A percentile compares a stretch with the other conserved stretches of the same genome.
Evolutionary conservation across 208 protist species (phyloP).

Genomic region (Leishmania lainsoni): DNA sequence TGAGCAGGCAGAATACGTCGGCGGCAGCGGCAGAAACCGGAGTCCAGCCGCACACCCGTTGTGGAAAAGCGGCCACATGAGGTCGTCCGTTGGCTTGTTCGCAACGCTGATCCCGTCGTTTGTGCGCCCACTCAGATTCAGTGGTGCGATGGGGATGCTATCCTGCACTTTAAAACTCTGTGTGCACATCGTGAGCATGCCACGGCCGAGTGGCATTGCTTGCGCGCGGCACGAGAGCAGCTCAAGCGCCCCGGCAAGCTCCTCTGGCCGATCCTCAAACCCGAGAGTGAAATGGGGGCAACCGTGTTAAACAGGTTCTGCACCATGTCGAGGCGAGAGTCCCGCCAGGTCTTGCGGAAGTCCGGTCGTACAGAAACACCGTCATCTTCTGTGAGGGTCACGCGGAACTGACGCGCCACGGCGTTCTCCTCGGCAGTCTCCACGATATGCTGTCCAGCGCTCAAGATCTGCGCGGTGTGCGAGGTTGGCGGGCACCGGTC

Average conservation of each 20-base stretch:
- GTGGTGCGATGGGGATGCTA: constrained; percentile 73
- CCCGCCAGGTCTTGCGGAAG: constrained; percentile 71
- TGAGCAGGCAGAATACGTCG: background rate
- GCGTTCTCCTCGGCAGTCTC: constrained; percentile 64
- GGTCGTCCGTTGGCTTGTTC: constrained; percentile 53
- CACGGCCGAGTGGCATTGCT: constrained; percentile 70
- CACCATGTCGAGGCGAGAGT: constrained; percentile 65
- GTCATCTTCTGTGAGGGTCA: constrained; percentile 69
- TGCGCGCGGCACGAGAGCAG: constrained; percentile 46
- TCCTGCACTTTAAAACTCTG: constrained; percentile 79
- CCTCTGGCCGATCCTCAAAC: constrained; percentile 59
- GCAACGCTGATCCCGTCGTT: constrained; percentile 65
- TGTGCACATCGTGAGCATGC: constrained; percentile 86
- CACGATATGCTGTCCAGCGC: constrained; percentile 54
- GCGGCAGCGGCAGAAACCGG: constrained; percentile 72
- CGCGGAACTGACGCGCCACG: constrained; percentile 46
- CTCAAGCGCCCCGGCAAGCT: constrained; percentile 49
- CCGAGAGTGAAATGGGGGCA: constrained; percentile 53
- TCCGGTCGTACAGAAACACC: constrained; percentile 78
- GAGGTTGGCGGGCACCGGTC: constrained; percentile 50
- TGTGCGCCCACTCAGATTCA: constrained; percentile 74
- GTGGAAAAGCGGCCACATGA: constrained; percentile 85
- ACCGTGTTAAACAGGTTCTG: constrained; percentile 83
- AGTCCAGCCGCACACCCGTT: constrained; percentile 86
- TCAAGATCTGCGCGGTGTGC: constrained; percentile 19